Evolutionary conservation across 768 basidiomycete genomes (phyloP).

Genomic region (Trametes sanguinea): DNA sequence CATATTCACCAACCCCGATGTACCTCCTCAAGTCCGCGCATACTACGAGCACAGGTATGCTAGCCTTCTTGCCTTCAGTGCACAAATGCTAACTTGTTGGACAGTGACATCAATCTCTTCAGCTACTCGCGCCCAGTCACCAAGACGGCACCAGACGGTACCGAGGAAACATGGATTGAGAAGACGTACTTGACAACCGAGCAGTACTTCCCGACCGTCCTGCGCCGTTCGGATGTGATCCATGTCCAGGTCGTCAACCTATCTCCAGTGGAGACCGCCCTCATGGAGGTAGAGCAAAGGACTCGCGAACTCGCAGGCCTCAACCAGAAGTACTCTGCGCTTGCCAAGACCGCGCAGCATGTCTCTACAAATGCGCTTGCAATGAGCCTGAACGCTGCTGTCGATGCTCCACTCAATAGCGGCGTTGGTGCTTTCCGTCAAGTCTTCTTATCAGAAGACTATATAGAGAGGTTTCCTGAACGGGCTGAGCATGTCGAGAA

Average conservation of each 20-base stretch:
- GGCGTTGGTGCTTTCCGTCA: conserved; percentile 79
- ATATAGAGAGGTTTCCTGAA: conserved; percentile 67
- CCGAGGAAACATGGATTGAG: conserved; percentile 82
- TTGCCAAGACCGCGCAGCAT: conserved; percentile 72
- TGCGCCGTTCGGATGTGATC: conserved; percentile 86
- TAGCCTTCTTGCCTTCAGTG: background rate
- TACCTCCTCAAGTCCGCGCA: conserved; percentile 72
- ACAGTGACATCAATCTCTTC: conserved; percentile 81
- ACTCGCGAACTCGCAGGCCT: conserved; percentile 75
- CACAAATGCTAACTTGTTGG: background rate
- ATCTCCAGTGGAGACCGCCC: conserved; percentile 82
- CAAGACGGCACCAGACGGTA: conserved; percentile 62
- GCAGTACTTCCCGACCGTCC: conserved; percentile 87
- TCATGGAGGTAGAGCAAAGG: conserved; percentile 78
- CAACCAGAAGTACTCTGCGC: conserved; percentile 70
- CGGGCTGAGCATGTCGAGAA: conserved; percentile 71
- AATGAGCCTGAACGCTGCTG: conserved; percentile 84
- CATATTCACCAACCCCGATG: conserved; percentile 85
- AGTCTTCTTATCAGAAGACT: conserved; percentile 73
- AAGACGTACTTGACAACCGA: conserved; percentile 88
- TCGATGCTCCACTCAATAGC: conserved; percentile 79
- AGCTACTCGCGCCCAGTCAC: conserved; percentile 71
- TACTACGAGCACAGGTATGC: conserved; percentile 86
- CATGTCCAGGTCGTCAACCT: conserved; percentile 71
- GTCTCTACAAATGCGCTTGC: conserved; percentile 80